Evolutionary conservation across 2,329 filamentous ascomycete species (phyloP).

Genomic region (Ascochyta fabae): DNA sequence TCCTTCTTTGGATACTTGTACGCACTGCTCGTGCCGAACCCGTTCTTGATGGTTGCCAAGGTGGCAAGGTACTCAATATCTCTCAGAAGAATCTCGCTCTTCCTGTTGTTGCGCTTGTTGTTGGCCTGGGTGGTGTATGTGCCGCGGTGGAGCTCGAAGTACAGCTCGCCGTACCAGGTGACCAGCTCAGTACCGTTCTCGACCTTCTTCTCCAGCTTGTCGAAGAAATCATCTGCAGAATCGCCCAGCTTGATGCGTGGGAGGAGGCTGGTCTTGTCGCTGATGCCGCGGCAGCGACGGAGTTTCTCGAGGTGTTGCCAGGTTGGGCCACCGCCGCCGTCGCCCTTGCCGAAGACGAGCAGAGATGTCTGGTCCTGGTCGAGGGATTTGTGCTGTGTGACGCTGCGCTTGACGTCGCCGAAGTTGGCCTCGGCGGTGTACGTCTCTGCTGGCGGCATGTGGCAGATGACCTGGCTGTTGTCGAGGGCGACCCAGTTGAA

Average conservation of each 20-base stretch:
- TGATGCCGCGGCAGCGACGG: conserved; percentile 86
- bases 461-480: conserved; percentile 94
- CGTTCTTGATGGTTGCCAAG: conserved; percentile 75
- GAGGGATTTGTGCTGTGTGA: conserved; percentile 93
- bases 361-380: conserved; percentile 90
- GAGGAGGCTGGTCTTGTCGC: conserved; percentile 81
- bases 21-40: conserved; percentile 49
- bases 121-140: conserved; percentile 98
- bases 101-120: conserved; percentile 94
- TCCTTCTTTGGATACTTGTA: conserved; percentile 94
- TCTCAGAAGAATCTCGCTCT: conserved; percentile 81
- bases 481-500: conserved; percentile 99
- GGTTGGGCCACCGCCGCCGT: conserved; percentile 93
- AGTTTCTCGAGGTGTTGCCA: conserved; percentile 95
- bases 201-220: conserved; percentile 79
- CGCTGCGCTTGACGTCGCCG: conserved; percentile 87
- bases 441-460: conserved; percentile 95
- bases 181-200: conserved; percentile 72
- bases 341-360: conserved; percentile 94
- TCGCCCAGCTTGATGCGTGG: conserved; percentile 88
- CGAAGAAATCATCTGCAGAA: conserved; percentile 95
- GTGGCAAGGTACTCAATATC: conserved; percentile 90
- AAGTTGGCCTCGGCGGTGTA: conserved; percentile 96
- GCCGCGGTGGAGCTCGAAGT: conserved; percentile 95
- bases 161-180: conserved; percentile 97